phyloP scores from a whole-genome alignment of 1,284 basidiomycete genomes.

The Sporisorium reilianum region DNA sequence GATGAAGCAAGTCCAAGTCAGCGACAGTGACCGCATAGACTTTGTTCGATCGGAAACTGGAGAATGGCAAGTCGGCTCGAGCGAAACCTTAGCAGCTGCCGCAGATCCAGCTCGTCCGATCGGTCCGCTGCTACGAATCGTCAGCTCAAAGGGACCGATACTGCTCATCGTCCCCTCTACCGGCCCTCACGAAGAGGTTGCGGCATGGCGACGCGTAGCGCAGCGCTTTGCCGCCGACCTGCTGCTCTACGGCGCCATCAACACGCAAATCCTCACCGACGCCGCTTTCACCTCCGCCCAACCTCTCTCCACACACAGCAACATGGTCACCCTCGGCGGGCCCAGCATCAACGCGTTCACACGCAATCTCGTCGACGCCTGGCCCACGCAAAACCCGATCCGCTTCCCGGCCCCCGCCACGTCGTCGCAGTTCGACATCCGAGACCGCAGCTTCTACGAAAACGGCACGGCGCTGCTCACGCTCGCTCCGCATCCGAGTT shows the following conservation, averaged over 20 bases:
- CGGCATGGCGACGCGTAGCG: constrained; percentile 27
- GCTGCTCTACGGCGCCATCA: constrained; percentile 41
- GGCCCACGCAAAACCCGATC: constrained; percentile 19
- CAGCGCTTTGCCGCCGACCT: constrained; percentile 40
- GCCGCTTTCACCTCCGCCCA: constrained; percentile 6
- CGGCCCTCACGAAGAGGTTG: constrained; percentile 7
- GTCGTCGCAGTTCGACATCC: constrained; percentile 37
- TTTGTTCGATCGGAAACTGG: constrained; percentile 3
- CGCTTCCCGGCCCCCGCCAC: constrained; percentile 20
- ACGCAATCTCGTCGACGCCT: constrained; percentile 12
- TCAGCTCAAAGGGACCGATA: constrained; percentile 32
- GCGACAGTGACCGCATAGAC: not conserved
- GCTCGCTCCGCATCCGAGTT: constrained; percentile 24
- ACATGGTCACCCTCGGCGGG: constrained; percentile 39
- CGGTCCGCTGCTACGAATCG: constrained; percentile 38
- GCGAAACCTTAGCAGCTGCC: not conserved
- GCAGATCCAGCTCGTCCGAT: constrained; percentile 21
- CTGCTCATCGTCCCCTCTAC: constrained; percentile 34
- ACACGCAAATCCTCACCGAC: constrained; percentile 45
- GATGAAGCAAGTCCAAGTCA: not conserved
- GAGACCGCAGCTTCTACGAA: constrained; percentile 33
- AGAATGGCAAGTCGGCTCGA: constrained; percentile 1
- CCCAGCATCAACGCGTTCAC: constrained; percentile 41
- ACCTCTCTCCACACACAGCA: too few relatives aligned
- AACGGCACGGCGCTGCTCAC: constrained; percentile 31